phyloP scores from a whole-genome alignment of 2,329 filamentous ascomycete genomes.

The Penicillium olsonii region DNA sequence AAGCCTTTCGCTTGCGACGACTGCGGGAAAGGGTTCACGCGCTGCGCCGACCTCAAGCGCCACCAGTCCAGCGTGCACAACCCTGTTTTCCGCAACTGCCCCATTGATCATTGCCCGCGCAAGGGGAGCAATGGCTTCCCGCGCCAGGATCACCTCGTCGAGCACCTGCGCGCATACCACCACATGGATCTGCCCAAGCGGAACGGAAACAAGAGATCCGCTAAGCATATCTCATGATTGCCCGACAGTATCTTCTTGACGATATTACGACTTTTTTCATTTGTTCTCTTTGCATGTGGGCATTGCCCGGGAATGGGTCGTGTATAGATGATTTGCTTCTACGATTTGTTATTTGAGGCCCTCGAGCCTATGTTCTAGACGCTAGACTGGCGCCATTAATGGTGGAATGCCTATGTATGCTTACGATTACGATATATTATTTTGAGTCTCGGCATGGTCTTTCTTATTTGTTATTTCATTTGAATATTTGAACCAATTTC shows the following conservation, averaged over 20 bases:
- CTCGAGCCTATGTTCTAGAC: slow-evolving; percentile 7
- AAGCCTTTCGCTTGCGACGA: slow-evolving; percentile 37
- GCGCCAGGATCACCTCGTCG: slow-evolving; percentile 58
- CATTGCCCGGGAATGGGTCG: too few species aligned
- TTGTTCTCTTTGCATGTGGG: neutral
- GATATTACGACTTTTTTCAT: slow-evolving; percentile 1
- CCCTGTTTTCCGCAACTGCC: slow-evolving; percentile 47
- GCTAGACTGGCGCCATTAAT: slow-evolving; percentile 2
- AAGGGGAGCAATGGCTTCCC: slow-evolving; percentile 55
- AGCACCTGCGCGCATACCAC: slow-evolving; percentile 60
- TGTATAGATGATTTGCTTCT: slow-evolving; percentile 9
- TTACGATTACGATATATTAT: slow-evolving; percentile 4
- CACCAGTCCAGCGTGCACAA: slow-evolving; percentile 52
- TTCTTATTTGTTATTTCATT: neutral
- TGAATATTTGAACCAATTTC: neutral
- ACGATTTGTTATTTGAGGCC: neutral
- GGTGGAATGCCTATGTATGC: slow-evolving; percentile 4
- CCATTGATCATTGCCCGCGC: slow-evolving; percentile 45
- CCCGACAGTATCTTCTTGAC: neutral
- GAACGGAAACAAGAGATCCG: slow-evolving; percentile 31
- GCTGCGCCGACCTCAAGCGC: slow-evolving; percentile 52
- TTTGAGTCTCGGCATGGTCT: neutral
- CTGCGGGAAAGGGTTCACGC: slow-evolving; percentile 45
- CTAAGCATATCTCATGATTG: slow-evolving; percentile 16
- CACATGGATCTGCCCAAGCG: slow-evolving; percentile 49